Base-by-base conservation (phyloP, 345 rosid species). In the Tarenaya hassleriana region DNA sequence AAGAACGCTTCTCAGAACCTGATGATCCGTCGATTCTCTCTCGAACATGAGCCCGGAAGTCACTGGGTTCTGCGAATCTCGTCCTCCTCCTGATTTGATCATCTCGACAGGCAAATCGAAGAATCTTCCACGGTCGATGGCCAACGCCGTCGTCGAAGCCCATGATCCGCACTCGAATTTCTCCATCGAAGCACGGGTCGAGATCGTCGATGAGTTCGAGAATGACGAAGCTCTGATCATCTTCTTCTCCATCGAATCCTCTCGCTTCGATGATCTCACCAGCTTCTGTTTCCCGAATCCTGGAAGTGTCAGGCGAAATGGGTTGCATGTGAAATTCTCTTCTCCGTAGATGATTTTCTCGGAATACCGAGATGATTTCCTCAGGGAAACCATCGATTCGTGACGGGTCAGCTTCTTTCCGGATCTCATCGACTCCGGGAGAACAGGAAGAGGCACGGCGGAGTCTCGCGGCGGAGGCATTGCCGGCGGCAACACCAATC, bases 101-200 rank as follows among this genome's bases (percentile, higher is more conserved):
- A 85, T 50, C 75, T 89, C 95, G 8, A 75, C 19, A 1, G 95
- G 95, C 11, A 76, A 69, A 67, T 88, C 89, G 3, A 71, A 73
- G 76, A 65, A 75, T 16, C 73, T 73, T 31, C 67, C 68, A 33
- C 63, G 78, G 1, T 69, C 84, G 1, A 62, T 61, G 0, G 68
- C 54, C 1, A 68, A 20, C 9, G 83, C 63, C 13, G 77, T 73
- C 0, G 88, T 75, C 2, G 95, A 86, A 0, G 90, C 94, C 97
- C 97, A 89, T 1, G 94, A 86, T 33, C 88, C 94, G 15, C 94
- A 86, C 61, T 89, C 97, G 15, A 83, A 89, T 19, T 79, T 86
- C 67, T 89, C 97, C 13, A 89, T 24, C 1, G 95, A 89, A 12
- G 85, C 88, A 0, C 83, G 71, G 49, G 86, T 76, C 3, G 97